These are phyloP conservation scores for Podila verticillata DNA, from an alignment of 192 early-diverging fungal genomes.

Conservation along the genomic window DNA sequence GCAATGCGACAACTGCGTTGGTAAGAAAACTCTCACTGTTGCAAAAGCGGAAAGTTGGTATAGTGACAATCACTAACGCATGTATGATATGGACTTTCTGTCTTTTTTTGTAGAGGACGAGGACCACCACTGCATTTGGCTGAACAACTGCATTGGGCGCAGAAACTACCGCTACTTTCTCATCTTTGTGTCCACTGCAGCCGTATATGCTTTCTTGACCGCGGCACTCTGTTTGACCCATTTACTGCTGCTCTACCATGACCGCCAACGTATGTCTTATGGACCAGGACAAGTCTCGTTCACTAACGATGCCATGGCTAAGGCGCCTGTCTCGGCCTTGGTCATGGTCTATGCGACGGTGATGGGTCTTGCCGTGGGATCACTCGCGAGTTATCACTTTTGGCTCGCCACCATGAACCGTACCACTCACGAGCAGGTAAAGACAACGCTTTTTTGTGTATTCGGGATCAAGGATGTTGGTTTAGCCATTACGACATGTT, in stretches of 20 bases:
- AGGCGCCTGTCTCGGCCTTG: constrained; percentile 61
- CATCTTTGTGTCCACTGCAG: constrained; percentile 72
- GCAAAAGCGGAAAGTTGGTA: neutral
- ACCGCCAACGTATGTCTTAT: constrained; percentile 7
- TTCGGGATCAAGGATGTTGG: neutral
- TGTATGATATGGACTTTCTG: neutral
- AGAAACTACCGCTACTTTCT: constrained; percentile 88
- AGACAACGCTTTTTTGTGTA: constrained; percentile 1
- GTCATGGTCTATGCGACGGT: constrained; percentile 68
- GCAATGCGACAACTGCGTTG: constrained; percentile 92
- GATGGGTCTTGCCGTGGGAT: constrained; percentile 72
- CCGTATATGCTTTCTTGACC: constrained; percentile 69
- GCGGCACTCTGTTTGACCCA: constrained; percentile 69
- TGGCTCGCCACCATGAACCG: constrained; percentile 75
- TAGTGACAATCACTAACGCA: neutral
- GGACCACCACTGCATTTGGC: constrained; percentile 96
- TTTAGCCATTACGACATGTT: neutral
- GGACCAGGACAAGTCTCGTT: constrained; percentile 5
- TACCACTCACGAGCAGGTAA: constrained; percentile 92
- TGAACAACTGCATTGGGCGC: constrained; percentile 91
- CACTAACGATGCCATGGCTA: constrained; percentile 24
- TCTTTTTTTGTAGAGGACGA: constrained; percentile 64
- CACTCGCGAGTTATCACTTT: constrained; percentile 81
- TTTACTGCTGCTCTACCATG: constrained; percentile 54
- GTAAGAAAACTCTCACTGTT: constrained; percentile 38